Evolutionary conservation across 148 eudicot species (phyloP), one percentile per base, ranked within the genome.

Genomic region (Diospyros kaki): DNA sequence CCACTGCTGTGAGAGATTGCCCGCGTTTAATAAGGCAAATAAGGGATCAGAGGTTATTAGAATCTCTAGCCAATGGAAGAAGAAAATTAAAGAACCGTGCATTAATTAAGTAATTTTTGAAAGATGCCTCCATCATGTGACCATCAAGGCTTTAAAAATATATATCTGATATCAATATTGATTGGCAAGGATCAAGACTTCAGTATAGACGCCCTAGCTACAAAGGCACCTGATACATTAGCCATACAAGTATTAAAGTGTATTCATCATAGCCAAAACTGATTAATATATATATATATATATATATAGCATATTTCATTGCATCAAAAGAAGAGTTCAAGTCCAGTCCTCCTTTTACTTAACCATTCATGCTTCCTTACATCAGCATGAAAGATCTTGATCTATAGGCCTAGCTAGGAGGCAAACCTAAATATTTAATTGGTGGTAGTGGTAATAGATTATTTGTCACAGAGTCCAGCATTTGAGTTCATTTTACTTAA

Each of bases 281-380:
- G 55, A 48, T 64, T 53, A 53, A 69, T 68, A 28, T 61, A 58
- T 61, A 2, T 9, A 61, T n/a, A n/a, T n/a, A n/a, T 60, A 73
- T 77, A 62, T 73, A 41, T 67, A 79, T 58, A 70, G 44, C 41
- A 75, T 70, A 62, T 55, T 28, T 58, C 41, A 45, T 58, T 7
- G 46, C 53, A 17, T 54, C 70, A 52, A 60, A 40, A 61, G 38
- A 53, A 46, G 18, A 15, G 62, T 46, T 40, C 55, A 54, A 70
- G 55, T 70, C 42, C 54, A 70, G 54, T 59, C 68, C 18, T 65
- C n/a, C 45, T 67, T 9, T 65, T 48, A 2, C 17, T 58, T 55
- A 54, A 28, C 61, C 48, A 72, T 44, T 18, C 28, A 52, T 63
- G 53, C 52, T 48, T 40, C 69, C 59, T 48, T 28, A 28, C 28